phyloP scores from a whole-genome alignment of 148 eudicot genomes.

The Vaccinium vitisidaea region DNA sequence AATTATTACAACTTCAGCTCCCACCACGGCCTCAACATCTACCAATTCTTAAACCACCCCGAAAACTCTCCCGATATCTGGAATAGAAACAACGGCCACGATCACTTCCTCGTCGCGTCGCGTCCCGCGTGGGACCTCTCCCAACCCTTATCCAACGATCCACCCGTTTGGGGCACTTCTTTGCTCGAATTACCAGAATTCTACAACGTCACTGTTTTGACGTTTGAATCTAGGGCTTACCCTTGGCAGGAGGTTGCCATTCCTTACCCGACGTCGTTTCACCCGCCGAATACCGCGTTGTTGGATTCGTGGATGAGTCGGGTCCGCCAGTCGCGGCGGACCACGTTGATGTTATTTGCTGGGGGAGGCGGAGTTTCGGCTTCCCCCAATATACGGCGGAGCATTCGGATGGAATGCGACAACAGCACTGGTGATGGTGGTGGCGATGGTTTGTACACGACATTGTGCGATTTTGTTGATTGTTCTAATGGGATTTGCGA shows the following conservation, averaged over 20 bases:
- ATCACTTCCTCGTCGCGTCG: conserved; percentile 73
- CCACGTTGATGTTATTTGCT: conserved; percentile 53
- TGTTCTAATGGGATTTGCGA: conserved; percentile 82
- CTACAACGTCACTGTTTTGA: conserved; percentile 56
- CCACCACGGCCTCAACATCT: conserved; percentile 57
- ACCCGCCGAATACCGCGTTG: conserved; percentile 60
- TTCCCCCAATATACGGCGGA: conserved; percentile 61
- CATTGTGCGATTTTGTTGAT: conserved; percentile 74
- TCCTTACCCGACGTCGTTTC: conserved; percentile 89
- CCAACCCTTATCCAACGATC: conserved; percentile 49
- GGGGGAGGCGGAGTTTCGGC: conserved; percentile 80
- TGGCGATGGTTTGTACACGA: conserved; percentile 31
- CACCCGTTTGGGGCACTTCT: conserved; percentile 70
- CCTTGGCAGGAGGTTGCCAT: conserved; percentile 70
- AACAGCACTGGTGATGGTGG: conserved; percentile 6
- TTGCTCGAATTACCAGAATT: conserved; percentile 68
- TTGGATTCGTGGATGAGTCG: conserved; percentile 62
- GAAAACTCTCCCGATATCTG: conserved; percentile 43
- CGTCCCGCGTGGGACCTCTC: conserved; percentile 70
- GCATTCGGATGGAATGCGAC: conserved; percentile 71
- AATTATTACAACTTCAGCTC: conserved; percentile 43
- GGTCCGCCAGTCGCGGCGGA: conserved; percentile 31
- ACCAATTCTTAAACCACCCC: conserved; percentile 23
- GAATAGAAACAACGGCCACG: conserved; percentile 45
- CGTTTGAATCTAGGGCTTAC: conserved; percentile 64